Evolutionary conservation across 2,329 filamentous ascomycete genomes (phyloP).

Genomic region (Oidium heveae): DNA sequence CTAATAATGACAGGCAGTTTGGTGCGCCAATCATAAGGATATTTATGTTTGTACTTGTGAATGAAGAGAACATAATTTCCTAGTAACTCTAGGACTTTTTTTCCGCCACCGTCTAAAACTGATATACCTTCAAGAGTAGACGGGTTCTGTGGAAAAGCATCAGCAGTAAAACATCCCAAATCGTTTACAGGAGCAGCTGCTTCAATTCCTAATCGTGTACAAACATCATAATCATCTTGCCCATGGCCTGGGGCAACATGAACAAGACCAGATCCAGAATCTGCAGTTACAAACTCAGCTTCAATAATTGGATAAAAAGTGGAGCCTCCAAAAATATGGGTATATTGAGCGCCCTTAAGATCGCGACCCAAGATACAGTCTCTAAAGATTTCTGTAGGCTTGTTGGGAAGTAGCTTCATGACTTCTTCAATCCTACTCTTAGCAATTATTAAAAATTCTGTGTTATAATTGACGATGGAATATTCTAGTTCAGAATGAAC

Average conservation of each 20-base stretch:
- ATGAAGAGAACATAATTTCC: conserved; percentile 37
- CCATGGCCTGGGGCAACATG: conserved; percentile 87
- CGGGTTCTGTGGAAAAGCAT: conserved; percentile 50
- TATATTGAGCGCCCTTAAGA: conserved; percentile 40
- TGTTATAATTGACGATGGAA: conserved; percentile 31
- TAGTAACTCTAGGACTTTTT: conserved; percentile 45
- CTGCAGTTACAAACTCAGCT: conserved; percentile 68
- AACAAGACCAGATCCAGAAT: conserved; percentile 86
- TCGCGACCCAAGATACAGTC: conserved; percentile 36
- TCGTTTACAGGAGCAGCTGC: conserved; percentile 68
- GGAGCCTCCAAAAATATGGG: conserved; percentile 39
- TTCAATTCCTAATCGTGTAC: conserved; percentile 40
- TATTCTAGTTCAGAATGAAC: conserved; percentile 55
- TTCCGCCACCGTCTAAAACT: conserved; percentile 45
- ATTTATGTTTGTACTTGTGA: conserved; percentile 65
- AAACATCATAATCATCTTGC: conserved; percentile 84
- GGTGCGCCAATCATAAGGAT: conserved; percentile 93
- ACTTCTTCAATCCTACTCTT: conserved; percentile 39
- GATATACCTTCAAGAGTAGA: conserved; percentile 40
- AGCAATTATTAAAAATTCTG: conserved; percentile 44
- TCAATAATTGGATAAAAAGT: conserved; percentile 48
- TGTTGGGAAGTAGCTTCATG: conserved; percentile 19
- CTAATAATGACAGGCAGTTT: conserved; percentile 78
- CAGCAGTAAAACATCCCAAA: conserved; percentile 53
- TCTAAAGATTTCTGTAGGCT: conserved; percentile 20